These are phyloP conservation scores for Botrytis galanthina DNA, from an alignment of 2,329 filamentous ascomycete species.

Conservation along the genomic window DNA sequence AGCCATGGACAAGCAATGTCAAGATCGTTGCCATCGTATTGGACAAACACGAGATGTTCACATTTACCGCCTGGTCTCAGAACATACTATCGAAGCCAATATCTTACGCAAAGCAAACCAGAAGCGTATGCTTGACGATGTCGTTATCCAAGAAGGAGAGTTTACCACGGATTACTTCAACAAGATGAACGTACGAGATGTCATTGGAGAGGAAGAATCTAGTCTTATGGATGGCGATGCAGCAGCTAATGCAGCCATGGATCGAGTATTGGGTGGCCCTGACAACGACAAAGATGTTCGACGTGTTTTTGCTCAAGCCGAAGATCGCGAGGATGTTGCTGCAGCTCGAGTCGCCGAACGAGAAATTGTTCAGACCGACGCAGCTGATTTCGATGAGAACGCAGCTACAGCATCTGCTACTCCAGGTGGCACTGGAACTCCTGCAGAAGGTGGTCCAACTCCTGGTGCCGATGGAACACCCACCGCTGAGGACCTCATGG, in stretches of 20 bases:
- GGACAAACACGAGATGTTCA: slow-evolving; percentile 97
- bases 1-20: slow-evolving; percentile 99
- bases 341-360: slow-evolving; percentile 86
- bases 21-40: slow-evolving; percentile 95
- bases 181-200: slow-evolving; percentile 67
- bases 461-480: slow-evolving; percentile 42
- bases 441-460: slow-evolving; percentile 40
- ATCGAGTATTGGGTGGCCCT: slow-evolving; percentile 68
- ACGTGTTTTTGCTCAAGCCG: slow-evolving; percentile 79
- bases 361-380: slow-evolving; percentile 80
- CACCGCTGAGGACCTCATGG: slow-evolving; percentile 26
- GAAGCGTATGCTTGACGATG: slow-evolving; percentile 95
- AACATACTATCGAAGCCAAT: slow-evolving; percentile 96
- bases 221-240: slow-evolving; percentile 60
- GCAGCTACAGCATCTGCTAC: slow-evolving; percentile 39
- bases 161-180: slow-evolving; percentile 98
- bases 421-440: slow-evolving; percentile 34
- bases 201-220: slow-evolving; percentile 57
- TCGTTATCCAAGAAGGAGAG: slow-evolving; percentile 96
- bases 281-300: slow-evolving; percentile 63
- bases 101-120: slow-evolving; percentile 95
- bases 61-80: slow-evolving; percentile 90
- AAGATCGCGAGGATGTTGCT: slow-evolving; percentile 87
- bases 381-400: slow-evolving; percentile 78
- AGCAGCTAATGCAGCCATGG: slow-evolving; percentile 79